phyloP scores from a whole-genome alignment of 495 filamentous ascomycete species.

The Penicillium alfredii region DNA sequence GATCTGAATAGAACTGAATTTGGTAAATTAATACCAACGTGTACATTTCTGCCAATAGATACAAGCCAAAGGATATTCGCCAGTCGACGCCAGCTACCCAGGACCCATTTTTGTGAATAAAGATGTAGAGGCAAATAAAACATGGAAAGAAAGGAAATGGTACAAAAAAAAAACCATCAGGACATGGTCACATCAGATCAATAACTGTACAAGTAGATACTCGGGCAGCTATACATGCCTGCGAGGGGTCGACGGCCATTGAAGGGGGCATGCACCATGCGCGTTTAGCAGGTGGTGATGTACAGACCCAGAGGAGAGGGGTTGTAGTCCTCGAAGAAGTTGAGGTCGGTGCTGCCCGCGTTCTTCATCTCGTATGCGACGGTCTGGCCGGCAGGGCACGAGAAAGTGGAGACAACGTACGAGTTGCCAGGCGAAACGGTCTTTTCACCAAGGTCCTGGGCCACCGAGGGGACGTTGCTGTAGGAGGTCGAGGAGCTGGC shows the following conservation, averaged over 20 bases:
- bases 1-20: conserved; percentile 6
- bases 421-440: conserved; percentile 51
- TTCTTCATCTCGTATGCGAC: conserved; percentile 48
- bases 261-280: neutral
- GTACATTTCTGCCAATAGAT: no score
- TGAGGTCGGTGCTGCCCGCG: conserved; percentile 47
- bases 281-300: conserved; percentile 49
- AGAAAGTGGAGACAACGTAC: conserved; percentile 50
- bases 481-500: conserved; percentile 42
- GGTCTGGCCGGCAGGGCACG: conserved; percentile 48
- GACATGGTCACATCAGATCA: neutral
- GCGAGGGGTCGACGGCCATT: neutral
- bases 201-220: no score
- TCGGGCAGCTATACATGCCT: no score
- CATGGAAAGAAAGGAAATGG: no score
- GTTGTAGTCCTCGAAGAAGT: conserved; percentile 60
- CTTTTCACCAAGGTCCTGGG: conserved; percentile 39
- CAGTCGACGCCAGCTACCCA: no score
- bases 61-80: conserved; percentile 3
- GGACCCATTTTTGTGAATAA: no score
- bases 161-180: neutral
- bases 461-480: conserved; percentile 42
- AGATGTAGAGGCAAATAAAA: no score
- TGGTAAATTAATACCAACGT: conserved; percentile 6
- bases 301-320: conserved; percentile 59